Conservation (phyloP, 1,284 basidiomycete genomes). For the Malassezia dermatis region DNA sequence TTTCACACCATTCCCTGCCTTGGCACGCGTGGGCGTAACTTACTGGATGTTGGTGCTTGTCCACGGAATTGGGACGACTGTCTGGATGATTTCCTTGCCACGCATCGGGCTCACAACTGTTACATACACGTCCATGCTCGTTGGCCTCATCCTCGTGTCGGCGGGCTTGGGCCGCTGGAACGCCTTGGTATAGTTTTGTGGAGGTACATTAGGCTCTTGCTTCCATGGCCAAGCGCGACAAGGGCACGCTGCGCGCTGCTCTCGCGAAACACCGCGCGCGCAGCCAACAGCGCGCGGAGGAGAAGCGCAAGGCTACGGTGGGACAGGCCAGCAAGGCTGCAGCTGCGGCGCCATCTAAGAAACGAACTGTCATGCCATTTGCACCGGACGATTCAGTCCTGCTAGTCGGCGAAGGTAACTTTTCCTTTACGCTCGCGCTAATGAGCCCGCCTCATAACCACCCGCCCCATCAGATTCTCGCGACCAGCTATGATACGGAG, state of each 20-base stretch:
- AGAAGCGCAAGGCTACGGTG: constrained; percentile 31
- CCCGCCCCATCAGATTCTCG: constrained; percentile 62
- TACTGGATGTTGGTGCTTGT: constrained; percentile 24
- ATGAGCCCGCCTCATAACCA: constrained; percentile 50
- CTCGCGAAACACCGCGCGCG: constrained; percentile 14
- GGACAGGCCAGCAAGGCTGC: background rate
- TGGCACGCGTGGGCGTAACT: constrained; percentile 20
- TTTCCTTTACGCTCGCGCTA: constrained; percentile 76
- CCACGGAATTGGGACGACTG: constrained; percentile 27
- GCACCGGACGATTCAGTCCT: constrained; percentile 65
- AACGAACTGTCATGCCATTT: constrained; percentile 58
- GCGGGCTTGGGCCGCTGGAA: constrained; percentile 36
- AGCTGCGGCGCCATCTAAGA: background rate
- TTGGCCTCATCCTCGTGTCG: constrained; percentile 31
- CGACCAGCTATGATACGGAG: constrained; percentile 78
- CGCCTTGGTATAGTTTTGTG: constrained; percentile 17
- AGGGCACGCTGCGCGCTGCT: constrained; percentile 14
- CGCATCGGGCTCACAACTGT: constrained; percentile 29
- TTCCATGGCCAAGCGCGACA: constrained; percentile 14
- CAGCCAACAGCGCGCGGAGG: constrained; percentile 1
- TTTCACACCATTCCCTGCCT: constrained; percentile 24
- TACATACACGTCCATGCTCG: constrained; percentile 33
- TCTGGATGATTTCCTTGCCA: constrained; percentile 34
- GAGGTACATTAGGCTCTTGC: background rate
- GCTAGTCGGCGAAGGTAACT: constrained; percentile 80